Conservation (phyloP, 164 flowering plant species). For the Chloranthus sessilifolius region DNA sequence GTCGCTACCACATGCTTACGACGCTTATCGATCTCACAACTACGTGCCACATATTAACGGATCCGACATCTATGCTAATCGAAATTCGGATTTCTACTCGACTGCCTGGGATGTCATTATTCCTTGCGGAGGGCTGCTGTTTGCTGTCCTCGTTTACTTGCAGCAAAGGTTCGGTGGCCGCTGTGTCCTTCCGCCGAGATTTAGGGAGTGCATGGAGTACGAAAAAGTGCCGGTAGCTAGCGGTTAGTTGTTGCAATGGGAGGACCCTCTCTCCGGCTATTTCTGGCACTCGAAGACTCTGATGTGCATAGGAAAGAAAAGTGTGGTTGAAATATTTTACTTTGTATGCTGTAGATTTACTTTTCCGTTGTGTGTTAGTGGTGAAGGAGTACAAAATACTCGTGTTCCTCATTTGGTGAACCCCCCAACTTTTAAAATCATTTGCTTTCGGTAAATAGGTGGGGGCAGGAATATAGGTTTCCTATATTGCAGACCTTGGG, state of each 20-base stretch:
- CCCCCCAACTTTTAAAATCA: no score
- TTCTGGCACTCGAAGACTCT: no score
- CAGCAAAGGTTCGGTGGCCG: conserved; percentile 65
- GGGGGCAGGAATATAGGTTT: no score
- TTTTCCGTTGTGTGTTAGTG: no score
- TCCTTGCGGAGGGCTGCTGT: conserved; percentile 33
- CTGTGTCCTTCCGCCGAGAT: conserved; percentile 37
- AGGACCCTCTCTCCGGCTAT: no score
- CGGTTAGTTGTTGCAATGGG: conserved; percentile 1
- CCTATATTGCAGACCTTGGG: no score
- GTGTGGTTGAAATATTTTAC: no score
- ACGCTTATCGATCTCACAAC: conserved; percentile 41
- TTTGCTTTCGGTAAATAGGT: no score
- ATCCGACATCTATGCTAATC: conserved; percentile 42
- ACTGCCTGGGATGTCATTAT: conserved; percentile 62
- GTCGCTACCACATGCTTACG: conserved; percentile 61
- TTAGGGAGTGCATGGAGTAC: conserved; percentile 23
- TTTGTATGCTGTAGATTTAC: no score
- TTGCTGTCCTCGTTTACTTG: conserved; percentile 43
- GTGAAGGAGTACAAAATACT: no score
- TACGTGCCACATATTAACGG: conserved; percentile 9
- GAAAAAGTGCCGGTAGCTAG: conserved; percentile 31
- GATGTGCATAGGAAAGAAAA: no score
- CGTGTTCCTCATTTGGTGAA: no score
- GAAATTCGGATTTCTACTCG: conserved; percentile 41